These are phyloP conservation scores for Phytophthora lateralis DNA, from an alignment of 352 stramenopile genomes.

Conservation along the genomic window DNA sequence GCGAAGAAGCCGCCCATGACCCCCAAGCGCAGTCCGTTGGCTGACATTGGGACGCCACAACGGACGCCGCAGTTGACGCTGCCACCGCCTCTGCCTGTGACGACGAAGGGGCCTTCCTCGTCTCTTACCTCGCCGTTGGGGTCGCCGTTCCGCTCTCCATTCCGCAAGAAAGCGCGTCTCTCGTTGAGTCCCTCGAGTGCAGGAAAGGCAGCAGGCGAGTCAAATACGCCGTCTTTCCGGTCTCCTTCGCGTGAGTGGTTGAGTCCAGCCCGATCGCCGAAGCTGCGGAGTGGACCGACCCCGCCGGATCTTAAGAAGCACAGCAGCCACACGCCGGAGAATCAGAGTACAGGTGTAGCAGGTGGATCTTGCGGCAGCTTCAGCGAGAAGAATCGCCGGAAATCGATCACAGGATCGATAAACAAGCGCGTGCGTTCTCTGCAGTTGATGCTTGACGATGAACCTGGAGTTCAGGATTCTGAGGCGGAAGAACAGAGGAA, in stretches of 20 bases:
- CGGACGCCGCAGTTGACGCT: slow-evolving; percentile 52
- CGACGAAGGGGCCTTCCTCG: slow-evolving; percentile 46
- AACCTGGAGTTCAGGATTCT: slow-evolving; percentile 26
- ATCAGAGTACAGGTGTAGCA: slow-evolving; percentile 17
- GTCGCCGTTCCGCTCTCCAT: slow-evolving; percentile 78
- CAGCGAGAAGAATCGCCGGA: slow-evolving; percentile 29
- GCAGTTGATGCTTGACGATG: slow-evolving; percentile 77
- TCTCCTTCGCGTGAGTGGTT: slow-evolving; percentile 65
- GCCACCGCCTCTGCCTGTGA: slow-evolving; percentile 47
- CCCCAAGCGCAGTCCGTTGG: slow-evolving; percentile 48
- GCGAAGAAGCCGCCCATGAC: slow-evolving; percentile 42
- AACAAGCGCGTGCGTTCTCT: slow-evolving; percentile 84
- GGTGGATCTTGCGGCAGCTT: slow-evolving; percentile 18
- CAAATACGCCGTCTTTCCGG: slow-evolving; percentile 26
- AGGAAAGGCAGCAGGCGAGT: slow-evolving; percentile 2
- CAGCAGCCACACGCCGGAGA: slow-evolving; percentile 23
- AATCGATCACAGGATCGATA: slow-evolving; percentile 37
- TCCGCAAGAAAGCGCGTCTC: slow-evolving; percentile 69
- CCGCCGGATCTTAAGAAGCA: slow-evolving; percentile 43
- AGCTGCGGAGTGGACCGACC: slow-evolving; percentile 36
- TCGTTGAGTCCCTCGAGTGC: slow-evolving; percentile 36
- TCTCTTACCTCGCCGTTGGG: slow-evolving; percentile 47
- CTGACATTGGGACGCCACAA: slow-evolving; percentile 55
- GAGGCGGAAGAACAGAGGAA: slow-evolving; percentile 29
- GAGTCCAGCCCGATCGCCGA: slow-evolving; percentile 58